These are phyloP conservation scores for Fusarium pseudonygamai DNA, from an alignment of 2,329 filamentous ascomycete genomes.

Conservation along the genomic window DNA sequence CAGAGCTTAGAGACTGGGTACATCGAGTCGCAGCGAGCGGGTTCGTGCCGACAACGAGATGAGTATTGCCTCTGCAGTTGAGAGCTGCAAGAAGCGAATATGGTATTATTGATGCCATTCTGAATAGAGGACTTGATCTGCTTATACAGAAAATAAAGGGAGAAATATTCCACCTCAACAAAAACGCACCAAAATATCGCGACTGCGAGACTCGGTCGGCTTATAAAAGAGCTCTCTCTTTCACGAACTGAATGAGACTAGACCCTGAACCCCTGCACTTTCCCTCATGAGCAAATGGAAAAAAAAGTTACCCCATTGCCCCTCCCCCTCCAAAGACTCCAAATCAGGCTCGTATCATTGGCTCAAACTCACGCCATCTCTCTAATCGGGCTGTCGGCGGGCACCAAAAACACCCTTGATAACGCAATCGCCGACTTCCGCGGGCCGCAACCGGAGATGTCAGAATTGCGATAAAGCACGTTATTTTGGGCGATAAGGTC, in stretches of 20 bases:
- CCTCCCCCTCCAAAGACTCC: slow-evolving; percentile 28
- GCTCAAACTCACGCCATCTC: slow-evolving; percentile 49
- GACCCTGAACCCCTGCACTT: slow-evolving; percentile 11
- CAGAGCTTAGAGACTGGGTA: slow-evolving; percentile 80
- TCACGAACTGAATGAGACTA: background rate
- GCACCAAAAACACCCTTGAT: slow-evolving; percentile 8
- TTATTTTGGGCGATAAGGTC: slow-evolving; percentile 9
- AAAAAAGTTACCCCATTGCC: slow-evolving; percentile 33
- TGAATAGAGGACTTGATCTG: background rate
- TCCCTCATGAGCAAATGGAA: slow-evolving; percentile 17
- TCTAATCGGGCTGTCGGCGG: slow-evolving; percentile 42
- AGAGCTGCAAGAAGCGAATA: slow-evolving; percentile 75
- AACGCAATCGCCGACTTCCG: slow-evolving; percentile 43
- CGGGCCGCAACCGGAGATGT: slow-evolving; percentile 44
- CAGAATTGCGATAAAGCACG: slow-evolving; percentile 29
- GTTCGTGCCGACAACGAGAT: slow-evolving; percentile 87
- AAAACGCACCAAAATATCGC: background rate
- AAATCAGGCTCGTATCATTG: slow-evolving; percentile 39
- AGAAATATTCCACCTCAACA: background rate
- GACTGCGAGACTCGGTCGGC: slow-evolving; percentile 28
- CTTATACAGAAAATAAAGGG: slow-evolving; percentile 8
- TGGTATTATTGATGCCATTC: slow-evolving; percentile 26
- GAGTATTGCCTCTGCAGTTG: slow-evolving; percentile 75
- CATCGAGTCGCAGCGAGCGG: slow-evolving; percentile 88
- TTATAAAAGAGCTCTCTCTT: slow-evolving; percentile 28